A percentile compares a stretch with the other conserved stretches of the same genome.
Conservation (phyloP, 352 stramenopile species). For the Salisapilia sapeloensis region DNA sequence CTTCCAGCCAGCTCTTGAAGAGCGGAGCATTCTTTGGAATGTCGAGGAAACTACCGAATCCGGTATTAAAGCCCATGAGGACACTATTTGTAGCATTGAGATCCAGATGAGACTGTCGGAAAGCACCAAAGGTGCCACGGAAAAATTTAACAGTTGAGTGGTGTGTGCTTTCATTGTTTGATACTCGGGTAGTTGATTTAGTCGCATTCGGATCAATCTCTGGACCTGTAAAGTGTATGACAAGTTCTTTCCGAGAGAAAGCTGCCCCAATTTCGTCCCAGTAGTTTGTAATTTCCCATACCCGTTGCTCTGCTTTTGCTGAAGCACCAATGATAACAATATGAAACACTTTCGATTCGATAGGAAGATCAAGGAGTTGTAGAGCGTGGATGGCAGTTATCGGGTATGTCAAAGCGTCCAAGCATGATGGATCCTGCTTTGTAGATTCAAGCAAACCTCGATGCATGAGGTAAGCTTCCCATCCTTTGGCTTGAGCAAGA, state of each 20-base stretch:
- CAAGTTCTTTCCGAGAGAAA: constrained; percentile 14
- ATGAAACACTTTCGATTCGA: constrained; percentile 3
- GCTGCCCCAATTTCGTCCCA: constrained; percentile 32
- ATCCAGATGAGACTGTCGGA: constrained; percentile 13
- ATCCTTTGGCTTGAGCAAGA: constrained; percentile 14
- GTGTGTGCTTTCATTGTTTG: constrained; percentile 9
- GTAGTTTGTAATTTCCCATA: constrained; percentile 49
- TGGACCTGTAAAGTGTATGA: constrained; percentile 43
- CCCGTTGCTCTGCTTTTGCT: constrained; percentile 49
- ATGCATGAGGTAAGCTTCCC: constrained; percentile 28
- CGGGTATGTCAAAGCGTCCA: constrained; percentile 61
- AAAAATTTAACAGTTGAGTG: too few relatives aligned
- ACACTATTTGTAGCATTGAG: constrained; percentile 24
- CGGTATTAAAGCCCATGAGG: constrained; percentile 55
- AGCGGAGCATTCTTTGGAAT: constrained; percentile 23
- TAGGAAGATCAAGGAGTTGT: constrained; percentile 11
- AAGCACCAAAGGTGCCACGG: constrained; percentile 27
- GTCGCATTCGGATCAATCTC: constrained; percentile 12
- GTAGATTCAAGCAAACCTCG: constrained; percentile 19
- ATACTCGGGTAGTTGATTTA: constrained; percentile 1
- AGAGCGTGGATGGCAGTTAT: constrained; percentile 35
- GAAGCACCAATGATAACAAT: constrained; percentile 43
- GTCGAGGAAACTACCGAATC: constrained; percentile 67
- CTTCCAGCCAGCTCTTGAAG: constrained; percentile 57
- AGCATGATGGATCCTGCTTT: constrained; percentile 33